Evolutionary conservation across 352 stramenopile genomes (phyloP).

Genomic region (Globisporangium cystogenes): DNA sequence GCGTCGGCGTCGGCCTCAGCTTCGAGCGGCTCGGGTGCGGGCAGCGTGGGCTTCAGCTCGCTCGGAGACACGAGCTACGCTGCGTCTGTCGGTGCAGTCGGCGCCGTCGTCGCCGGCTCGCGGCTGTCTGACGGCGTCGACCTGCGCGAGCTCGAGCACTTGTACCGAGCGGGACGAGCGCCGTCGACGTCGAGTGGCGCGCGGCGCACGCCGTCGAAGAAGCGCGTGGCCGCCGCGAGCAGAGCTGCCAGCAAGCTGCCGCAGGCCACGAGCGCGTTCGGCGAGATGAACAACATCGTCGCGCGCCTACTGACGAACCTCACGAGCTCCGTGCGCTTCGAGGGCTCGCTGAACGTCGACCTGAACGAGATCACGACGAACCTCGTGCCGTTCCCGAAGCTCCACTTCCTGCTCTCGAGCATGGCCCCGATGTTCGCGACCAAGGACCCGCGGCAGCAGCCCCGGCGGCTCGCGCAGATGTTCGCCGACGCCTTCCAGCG

Average conservation of each 20-base stretch:
- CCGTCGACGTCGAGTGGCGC: not conserved
- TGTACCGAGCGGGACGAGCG: constrained; percentile 36
- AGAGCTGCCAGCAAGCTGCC: constrained; percentile 8
- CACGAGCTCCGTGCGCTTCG: constrained; percentile 98
- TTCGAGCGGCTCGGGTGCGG: not conserved
- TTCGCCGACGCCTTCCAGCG: constrained; percentile 62
- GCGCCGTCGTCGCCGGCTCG: constrained; percentile 24
- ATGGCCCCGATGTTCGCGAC: constrained; percentile 59
- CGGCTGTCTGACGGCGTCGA: constrained; percentile 42
- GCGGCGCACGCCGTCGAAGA: constrained; percentile 9
- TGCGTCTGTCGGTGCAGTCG: constrained; percentile 1
- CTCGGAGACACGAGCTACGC: constrained; percentile 7
- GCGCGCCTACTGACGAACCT: constrained; percentile 97
- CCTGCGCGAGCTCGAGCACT: constrained; percentile 34
- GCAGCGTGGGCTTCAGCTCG: constrained; percentile 8
- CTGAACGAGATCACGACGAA: constrained; percentile 99
- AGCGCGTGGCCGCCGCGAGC: constrained; percentile 2
- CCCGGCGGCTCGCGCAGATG: constrained; percentile 51
- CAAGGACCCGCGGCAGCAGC: constrained; percentile 42
- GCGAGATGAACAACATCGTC: constrained; percentile 98
- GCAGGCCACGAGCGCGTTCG: constrained; percentile 83
- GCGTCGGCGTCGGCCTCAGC: not conserved
- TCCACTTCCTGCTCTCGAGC: constrained; percentile 96
- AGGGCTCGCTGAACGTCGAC: constrained; percentile 98
- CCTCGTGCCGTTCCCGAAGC: constrained; percentile 97